Evolutionary conservation across 1,284 basidiomycete species (phyloP).

Genomic region (Marasmius fiardii): DNA sequence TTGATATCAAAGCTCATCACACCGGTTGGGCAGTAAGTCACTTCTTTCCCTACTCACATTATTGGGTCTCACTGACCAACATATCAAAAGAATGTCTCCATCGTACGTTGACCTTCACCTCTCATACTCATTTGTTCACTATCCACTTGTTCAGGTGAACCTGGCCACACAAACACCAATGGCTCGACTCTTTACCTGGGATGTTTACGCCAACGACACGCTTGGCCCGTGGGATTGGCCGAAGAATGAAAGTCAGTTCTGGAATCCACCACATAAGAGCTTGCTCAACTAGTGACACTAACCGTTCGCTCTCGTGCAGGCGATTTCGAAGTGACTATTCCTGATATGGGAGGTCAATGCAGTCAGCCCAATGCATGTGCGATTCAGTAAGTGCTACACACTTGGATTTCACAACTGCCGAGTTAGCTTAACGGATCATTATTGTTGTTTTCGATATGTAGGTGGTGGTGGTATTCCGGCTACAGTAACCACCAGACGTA

Average conservation of each 20-base stretch:
- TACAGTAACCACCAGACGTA: constrained; percentile 20
- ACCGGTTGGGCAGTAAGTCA: constrained; percentile 31
- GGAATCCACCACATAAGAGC: too few species aligned
- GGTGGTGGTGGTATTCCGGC: constrained; percentile 1
- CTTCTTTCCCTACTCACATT: background rate
- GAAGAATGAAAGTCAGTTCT: constrained; percentile 29
- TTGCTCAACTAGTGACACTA: background rate
- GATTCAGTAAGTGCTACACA: constrained; percentile 26
- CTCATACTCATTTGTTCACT: too few species aligned
- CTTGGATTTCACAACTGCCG: constrained; percentile 23
- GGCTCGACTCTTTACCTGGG: constrained; percentile 31
- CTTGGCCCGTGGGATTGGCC: constrained; percentile 31
- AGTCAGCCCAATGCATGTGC: constrained; percentile 26
- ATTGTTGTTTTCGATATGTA: background rate
- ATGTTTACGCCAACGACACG: constrained; percentile 30
- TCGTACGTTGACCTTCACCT: constrained; percentile 19
- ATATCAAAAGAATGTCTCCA: constrained; percentile 27
- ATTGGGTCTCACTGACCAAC: background rate
- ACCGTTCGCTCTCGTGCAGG: constrained; percentile 19
- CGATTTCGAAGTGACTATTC: constrained; percentile 32
- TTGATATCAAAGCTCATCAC: constrained; percentile 32
- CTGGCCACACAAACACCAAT: constrained; percentile 26
- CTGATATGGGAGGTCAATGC: constrained; percentile 24
- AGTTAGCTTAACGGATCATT: constrained; percentile 18
- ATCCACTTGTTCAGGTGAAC: constrained; percentile 20